Percentiles rank a stretch among this genome's conserved stretches.
These are phyloP conservation scores for Mycena maculata DNA, from an alignment of 768 basidiomycete genomes.

Conservation along the genomic window DNA sequence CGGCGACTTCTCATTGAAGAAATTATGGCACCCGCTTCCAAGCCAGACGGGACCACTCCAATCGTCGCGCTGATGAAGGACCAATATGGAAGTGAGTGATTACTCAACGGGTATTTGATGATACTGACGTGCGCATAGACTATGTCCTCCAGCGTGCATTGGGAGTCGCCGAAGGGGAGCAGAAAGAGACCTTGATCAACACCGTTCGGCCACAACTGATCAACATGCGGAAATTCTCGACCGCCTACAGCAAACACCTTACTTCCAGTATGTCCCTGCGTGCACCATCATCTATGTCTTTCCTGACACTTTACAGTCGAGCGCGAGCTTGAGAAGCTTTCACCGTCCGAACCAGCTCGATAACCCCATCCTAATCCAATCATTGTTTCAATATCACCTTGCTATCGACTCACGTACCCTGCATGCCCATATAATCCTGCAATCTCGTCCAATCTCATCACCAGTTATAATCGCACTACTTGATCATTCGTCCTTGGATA, in stretches of 20 bases:
- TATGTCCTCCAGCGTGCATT: constrained; percentile 89
- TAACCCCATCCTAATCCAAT: constrained; percentile 38
- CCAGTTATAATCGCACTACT: constrained; percentile 50
- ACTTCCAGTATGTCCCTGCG: constrained; percentile 69
- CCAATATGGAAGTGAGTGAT: constrained; percentile 85
- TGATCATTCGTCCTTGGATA: constrained; percentile 35
- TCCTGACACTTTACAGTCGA: constrained; percentile 61
- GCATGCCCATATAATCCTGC: constrained; percentile 40
- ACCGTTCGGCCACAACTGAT: constrained; percentile 75
- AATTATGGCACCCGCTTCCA: constrained; percentile 67
- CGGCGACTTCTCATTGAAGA: constrained; percentile 83
- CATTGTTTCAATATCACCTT: constrained; percentile 40
- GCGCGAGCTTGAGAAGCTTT: constrained; percentile 69
- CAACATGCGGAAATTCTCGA: constrained; percentile 78
- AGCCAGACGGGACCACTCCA: constrained; percentile 74
- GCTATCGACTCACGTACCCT: constrained; percentile 23
- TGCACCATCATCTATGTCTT: background rate
- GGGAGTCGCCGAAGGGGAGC: constrained; percentile 73
- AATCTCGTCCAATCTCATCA: constrained; percentile 43
- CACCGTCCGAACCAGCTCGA: constrained; percentile 40
- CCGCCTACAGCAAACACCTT: constrained; percentile 84
- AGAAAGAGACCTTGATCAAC: constrained; percentile 72
- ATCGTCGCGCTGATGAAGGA: constrained; percentile 86
- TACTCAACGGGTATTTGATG: background rate
- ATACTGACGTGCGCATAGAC: constrained; percentile 55